Conservation (phyloP, 257 asterid genomes). For the Primulina tabacum region DNA sequence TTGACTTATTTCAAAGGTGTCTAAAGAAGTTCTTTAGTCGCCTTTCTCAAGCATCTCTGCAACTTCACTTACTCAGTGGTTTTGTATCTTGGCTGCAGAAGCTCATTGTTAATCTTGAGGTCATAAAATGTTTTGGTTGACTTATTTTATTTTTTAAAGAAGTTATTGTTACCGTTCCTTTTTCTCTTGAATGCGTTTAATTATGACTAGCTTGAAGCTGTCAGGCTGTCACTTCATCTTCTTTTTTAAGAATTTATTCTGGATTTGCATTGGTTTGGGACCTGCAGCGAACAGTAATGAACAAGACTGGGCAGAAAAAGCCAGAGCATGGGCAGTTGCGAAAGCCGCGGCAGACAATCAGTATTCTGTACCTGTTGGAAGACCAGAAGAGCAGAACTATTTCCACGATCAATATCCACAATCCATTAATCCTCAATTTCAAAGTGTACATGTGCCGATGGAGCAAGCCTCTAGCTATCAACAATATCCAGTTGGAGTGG, state of each 20-base stretch:
- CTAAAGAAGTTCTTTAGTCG: background rate
- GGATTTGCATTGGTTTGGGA: constrained; percentile 27
- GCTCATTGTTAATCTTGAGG: background rate
- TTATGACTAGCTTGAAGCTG: constrained; percentile 13
- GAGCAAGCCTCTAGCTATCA: constrained; percentile 51
- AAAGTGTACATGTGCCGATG: constrained; percentile 36
- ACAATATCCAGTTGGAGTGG: constrained; percentile 43
- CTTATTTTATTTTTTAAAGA: background rate
- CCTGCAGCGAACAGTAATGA: constrained; percentile 59
- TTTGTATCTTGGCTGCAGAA: background rate
- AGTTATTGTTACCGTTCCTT: background rate
- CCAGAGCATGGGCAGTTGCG: constrained; percentile 97
- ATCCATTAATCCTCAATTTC: constrained; percentile 45
- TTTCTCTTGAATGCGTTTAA: constrained; percentile 1
- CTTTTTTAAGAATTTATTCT: constrained; percentile 16
- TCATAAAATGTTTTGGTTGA: background rate
- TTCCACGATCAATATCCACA: constrained; percentile 52
- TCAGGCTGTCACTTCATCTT: background rate
- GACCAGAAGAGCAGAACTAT: constrained; percentile 57
- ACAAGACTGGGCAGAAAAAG: constrained; percentile 97
- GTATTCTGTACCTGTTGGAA: constrained; percentile 44
- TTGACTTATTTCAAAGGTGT: background rate
- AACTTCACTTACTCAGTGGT: background rate
- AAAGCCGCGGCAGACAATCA: constrained; percentile 67
- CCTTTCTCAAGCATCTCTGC: constrained; percentile 3